phyloP scores from a whole-genome alignment of 805 yeast genomes.

The Schwanniomyces occidentalis region DNA sequence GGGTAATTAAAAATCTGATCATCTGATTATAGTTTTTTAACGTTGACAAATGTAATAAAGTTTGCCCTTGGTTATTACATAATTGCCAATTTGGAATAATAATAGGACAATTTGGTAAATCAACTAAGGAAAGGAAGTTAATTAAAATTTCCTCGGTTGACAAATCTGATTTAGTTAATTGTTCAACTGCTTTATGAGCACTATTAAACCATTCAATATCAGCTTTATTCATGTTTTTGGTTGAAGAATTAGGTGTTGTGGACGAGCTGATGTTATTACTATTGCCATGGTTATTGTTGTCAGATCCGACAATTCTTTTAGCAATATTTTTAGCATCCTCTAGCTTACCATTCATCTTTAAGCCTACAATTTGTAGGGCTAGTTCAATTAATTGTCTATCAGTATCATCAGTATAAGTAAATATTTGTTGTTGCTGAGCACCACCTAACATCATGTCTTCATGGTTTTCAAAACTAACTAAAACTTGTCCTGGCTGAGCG shows the following conservation, averaged over 20 bases:
- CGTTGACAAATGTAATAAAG: constrained; percentile 83
- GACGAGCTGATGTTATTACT: constrained; percentile 12
- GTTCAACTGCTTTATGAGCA: constrained; percentile 52
- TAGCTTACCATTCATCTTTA: constrained; percentile 92
- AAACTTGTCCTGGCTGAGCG: constrained; percentile 82
- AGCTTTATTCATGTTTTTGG: constrained; percentile 13
- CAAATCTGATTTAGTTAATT: constrained; percentile 43
- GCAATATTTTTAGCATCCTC: constrained; percentile 96
- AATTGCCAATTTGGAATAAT: constrained; percentile 76
- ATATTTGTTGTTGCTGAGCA: constrained; percentile 48
- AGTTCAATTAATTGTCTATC: constrained; percentile 92
- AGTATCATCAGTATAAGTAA: constrained; percentile 93
- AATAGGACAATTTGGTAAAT: constrained; percentile 61
- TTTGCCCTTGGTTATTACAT: constrained; percentile 81
- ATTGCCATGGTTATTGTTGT: constrained; percentile 25
- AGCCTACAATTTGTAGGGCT: constrained; percentile 94
- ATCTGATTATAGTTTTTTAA: constrained; percentile 68
- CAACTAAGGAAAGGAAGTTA: constrained; percentile 57
- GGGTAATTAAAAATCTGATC: constrained; percentile 64
- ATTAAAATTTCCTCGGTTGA: constrained; percentile 52
- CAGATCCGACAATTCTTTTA: constrained; percentile 79
- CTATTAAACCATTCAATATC: constrained; percentile 50
- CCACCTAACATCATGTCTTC: constrained; percentile 32
- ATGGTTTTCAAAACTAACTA: constrained; percentile 73
- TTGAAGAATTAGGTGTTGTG: constrained; percentile 6